Evolutionary conservation across 1,284 basidiomycete genomes (phyloP).

Genomic region (Cryptococcus sp.): DNA sequence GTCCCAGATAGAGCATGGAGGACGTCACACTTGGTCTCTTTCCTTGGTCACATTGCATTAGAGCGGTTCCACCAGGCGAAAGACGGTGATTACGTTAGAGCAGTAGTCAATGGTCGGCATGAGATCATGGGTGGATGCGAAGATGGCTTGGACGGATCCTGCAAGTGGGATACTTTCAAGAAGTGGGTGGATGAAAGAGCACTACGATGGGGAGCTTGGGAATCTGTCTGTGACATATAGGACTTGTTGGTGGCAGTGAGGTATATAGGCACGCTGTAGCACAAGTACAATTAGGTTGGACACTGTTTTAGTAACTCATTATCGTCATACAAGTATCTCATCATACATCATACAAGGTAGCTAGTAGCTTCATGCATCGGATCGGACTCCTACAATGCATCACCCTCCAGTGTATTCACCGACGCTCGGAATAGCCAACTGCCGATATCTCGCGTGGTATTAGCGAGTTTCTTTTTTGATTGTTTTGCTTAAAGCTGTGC

Average conservation of each 20-base stretch:
- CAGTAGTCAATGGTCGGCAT: conserved; percentile 54
- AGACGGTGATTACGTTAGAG: conserved; percentile 45
- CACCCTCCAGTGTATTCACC: too few relatives aligned
- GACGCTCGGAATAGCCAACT: too few relatives aligned
- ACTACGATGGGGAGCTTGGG: conserved; percentile 45
- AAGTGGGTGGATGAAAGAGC: conserved; percentile 43
- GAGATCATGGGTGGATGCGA: conserved; percentile 51
- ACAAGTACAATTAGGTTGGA: too few relatives aligned
- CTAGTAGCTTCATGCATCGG: too few relatives aligned
- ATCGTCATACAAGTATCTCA: too few relatives aligned
- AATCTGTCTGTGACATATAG: conserved; percentile 33
- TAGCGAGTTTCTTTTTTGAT: too few relatives aligned
- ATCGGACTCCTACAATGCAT: too few relatives aligned
- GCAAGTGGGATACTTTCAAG: conserved; percentile 46
- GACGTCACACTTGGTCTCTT: conserved; percentile 54
- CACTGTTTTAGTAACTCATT: too few relatives aligned
- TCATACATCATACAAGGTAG: too few relatives aligned
- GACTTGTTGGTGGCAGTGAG: not conserved
- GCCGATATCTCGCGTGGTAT: too few relatives aligned
- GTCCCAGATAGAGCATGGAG: conserved; percentile 46
- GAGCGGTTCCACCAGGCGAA: conserved; percentile 47
- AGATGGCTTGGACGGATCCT: conserved; percentile 48
- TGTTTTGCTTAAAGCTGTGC: too few relatives aligned
- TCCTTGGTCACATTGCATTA: conserved; percentile 55
- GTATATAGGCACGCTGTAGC: not conserved